Conservation (phyloP, 2,329 filamentous ascomycete genomes). For the Penicillium verrucosum region DNA sequence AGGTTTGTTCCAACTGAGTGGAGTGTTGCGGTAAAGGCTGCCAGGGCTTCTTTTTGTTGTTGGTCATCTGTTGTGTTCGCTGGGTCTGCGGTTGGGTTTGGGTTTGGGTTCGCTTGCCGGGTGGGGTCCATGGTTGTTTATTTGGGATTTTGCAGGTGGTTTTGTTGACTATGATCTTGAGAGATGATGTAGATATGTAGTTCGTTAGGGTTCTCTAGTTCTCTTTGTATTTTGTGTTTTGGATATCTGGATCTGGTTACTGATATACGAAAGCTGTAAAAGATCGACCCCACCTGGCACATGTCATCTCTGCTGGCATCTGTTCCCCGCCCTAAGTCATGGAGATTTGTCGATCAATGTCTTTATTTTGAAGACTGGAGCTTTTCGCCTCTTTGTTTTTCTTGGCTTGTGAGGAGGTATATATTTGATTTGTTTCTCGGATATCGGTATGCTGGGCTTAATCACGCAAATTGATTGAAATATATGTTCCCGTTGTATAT, state of each 20-base stretch:
- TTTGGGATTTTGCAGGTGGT: too few species aligned
- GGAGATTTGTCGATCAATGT: neutral
- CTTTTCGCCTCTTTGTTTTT: neutral
- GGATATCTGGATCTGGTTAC: too few species aligned
- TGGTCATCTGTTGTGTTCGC: slow-evolving; percentile 17
- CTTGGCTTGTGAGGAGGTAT: neutral
- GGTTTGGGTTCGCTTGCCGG: neutral
- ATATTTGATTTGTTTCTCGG: neutral
- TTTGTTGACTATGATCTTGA: too few species aligned
- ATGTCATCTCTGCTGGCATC: too few species aligned
- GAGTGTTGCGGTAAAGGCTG: slow-evolving; percentile 46
- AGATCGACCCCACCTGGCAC: too few species aligned
- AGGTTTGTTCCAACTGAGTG: slow-evolving; percentile 47
- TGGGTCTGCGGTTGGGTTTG: slow-evolving; percentile 8
- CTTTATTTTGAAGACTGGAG: too few species aligned
- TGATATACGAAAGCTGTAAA: too few species aligned
- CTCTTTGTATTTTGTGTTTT: too few species aligned
- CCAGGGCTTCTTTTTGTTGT: slow-evolving; percentile 42
- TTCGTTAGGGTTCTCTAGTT: too few species aligned
- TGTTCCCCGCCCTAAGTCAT: too few species aligned
- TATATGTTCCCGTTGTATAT: neutral
- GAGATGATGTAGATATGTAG: too few species aligned
- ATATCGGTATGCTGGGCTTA: neutral
- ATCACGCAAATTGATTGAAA: neutral
- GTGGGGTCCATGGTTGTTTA: neutral